Base-by-base conservation (phyloP, 768 basidiomycete genomes). In the Gelatoporia subvermispora region DNA sequence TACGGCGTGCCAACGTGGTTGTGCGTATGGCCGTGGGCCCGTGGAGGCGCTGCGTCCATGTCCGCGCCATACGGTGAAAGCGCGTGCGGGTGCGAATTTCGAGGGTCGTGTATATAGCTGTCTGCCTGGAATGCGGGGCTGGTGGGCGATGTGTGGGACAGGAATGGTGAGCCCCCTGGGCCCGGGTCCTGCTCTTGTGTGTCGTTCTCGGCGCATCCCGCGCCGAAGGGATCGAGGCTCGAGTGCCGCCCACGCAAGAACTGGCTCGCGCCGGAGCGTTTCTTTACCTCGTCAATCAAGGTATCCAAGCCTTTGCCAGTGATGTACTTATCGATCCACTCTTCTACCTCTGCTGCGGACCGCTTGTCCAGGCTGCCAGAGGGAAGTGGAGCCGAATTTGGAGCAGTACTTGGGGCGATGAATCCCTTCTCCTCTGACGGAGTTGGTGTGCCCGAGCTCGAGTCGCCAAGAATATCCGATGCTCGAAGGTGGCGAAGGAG, bases 221-320 rank as follows among this genome's bases (percentile, higher is more conserved):
- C 67, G 35, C 73, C 75, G 52, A 75, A 75, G 2, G 75, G 72
- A 53, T 75, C 75, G 41, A 78, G 66, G 54, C 72, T 73, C 22
- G 73, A 76, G 47, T 76, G 74, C 52, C 74, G 75, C 35, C 76
- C 75, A 41, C 76, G 69, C 40, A 78, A 65, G 61, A 77, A 76
- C 41, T 72, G 75, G 46, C 72, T 74, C 20, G 64, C 62, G 21
- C 74, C 75, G 1, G 70, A 75, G 22, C 69, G 67, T 52, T 74
- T 75, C 61, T 76, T 76, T 51, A 75, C 70, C 35, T 73, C 65
- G 46, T 77, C 74, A 36, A 76, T 70, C 41, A 74, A 70, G 38
- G 69, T 69, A 47, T 74, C 75, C 28, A 76, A 67, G n/a, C 74
- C 74, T 55, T 76, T 75, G 23, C 74, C 75, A 16, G 73, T 74